These are phyloP conservation scores for Solanum chacoense DNA, from an alignment of 305 asterid genomes.

Conservation along the genomic window DNA sequence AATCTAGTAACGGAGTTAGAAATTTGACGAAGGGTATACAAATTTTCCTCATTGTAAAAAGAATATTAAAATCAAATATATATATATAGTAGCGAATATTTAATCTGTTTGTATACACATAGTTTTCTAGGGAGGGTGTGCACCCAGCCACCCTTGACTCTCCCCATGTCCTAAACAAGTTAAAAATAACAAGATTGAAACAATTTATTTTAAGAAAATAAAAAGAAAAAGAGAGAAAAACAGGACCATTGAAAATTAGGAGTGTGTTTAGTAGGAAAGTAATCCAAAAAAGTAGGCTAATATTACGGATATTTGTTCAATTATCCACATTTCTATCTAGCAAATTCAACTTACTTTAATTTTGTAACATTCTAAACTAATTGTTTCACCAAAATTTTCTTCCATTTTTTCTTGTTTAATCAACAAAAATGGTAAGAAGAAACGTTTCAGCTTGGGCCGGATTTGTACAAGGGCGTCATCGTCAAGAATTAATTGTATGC, in stretches of 20 bases:
- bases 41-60: neutral
- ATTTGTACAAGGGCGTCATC: conserved; percentile 22
- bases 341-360: neutral
- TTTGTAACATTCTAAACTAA: neutral
- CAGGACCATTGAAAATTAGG: neutral
- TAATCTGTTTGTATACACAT: neutral
- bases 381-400: neutral
- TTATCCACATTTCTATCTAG: neutral
- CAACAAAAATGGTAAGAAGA: neutral
- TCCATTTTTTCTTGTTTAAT: neutral
- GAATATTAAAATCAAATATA: neutral
- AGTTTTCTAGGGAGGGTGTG: neutral
- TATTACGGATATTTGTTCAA: neutral
- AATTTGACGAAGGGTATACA: neutral
- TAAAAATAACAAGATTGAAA: neutral
- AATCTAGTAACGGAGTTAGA: neutral
- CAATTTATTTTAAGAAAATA: neutral
- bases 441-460: conserved; percentile 18
- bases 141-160: neutral
- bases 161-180: neutral
- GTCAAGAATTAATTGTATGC: conserved; percentile 34
- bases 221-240: neutral
- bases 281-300: neutral
- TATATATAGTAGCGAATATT: neutral
- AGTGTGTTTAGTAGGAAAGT: neutral